A percentile compares a stretch with the other conserved stretches of the same genome.
Evolutionary conservation across 306 rosid genomes (phyloP).

Genomic region (Malus orientalis): DNA sequence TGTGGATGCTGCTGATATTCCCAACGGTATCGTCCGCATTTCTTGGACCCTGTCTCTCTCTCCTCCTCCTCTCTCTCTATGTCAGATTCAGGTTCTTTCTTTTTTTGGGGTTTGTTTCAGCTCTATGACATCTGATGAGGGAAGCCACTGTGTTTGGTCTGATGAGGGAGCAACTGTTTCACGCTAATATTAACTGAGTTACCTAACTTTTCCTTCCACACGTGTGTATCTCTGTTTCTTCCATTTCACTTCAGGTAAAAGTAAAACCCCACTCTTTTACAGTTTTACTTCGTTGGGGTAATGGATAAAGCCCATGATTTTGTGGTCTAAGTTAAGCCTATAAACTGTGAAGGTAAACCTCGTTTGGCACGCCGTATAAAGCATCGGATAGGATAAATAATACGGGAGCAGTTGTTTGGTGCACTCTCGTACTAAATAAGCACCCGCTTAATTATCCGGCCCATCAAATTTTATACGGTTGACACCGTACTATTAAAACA

Average conservation of each 20-base stretch:
- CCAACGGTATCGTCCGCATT: conserved; percentile 78
- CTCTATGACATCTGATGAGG: not conserved
- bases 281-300: not conserved
- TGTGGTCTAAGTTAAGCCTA: not conserved
- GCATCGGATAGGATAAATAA: too few species aligned
- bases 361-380: too few species aligned
- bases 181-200: not conserved
- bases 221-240: not conserved
- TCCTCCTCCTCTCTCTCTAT: not conserved
- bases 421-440: too few species aligned
- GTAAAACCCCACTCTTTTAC: not conserved
- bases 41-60: conserved; percentile 24
- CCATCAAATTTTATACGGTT: too few species aligned
- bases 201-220: not conserved
- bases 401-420: too few species aligned
- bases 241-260: not conserved
- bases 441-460: too few species aligned
- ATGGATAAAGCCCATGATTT: not conserved
- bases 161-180: too few species aligned
- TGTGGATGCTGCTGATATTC: conserved; percentile 47
- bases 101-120: not conserved
- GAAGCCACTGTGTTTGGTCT: not conserved
- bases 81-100: not conserved
- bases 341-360: not conserved
- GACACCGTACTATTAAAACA: too few species aligned